Base-by-base conservation (phyloP, 1,139 yeast species). In the Eremothecium cymbalariae region DNA sequence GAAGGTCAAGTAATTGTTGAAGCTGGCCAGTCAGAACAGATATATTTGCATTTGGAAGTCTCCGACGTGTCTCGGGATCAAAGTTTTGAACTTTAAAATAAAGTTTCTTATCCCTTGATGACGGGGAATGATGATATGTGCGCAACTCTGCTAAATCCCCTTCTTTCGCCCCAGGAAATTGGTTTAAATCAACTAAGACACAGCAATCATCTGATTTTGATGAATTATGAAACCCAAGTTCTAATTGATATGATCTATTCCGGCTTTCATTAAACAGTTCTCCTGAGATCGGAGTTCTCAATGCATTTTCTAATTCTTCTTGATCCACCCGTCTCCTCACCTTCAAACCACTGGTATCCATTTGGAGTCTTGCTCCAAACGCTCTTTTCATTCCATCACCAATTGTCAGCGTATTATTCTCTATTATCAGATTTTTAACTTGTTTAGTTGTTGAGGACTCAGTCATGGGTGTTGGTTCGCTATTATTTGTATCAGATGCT, bases 131-230 rank as follows among this genome's bases (percentile, higher is more conserved):
- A 25, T 46, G 37, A 41, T 53, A 52, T 2, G 70, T 63, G 37
- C 64, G 65, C 32, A 85, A 48, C 51, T 83, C 93, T 22, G 83
- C 84, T 3, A 83, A 63, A 50, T 80, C 84, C n/a, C 94, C 95
- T 14, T 67, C 73, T 37, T 64, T 64, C 1, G 80, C 73, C 1
- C 75, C 72, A 0, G 83, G 79, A 0, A 84, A 50, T 8, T 71
- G 59, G 2, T 63, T 55, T 22, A 74, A 58, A 48, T 84, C 88
- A 4, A 85, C 55, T 31, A 80, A 55, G 2, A 85, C 80, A 32
- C 73, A 76, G 8, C 19, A 27, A 25, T 77, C 77, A 0, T 61
- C 42, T 1, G 78, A 73, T 0, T 70, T 64, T 14, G 85, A 60
- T 2, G 70, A 48, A 40, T 85, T 95, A 51, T 88, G 96, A 42